Evolutionary conservation across 305 asterid species (phyloP).

Genomic region (Fraxinus ornus): DNA sequence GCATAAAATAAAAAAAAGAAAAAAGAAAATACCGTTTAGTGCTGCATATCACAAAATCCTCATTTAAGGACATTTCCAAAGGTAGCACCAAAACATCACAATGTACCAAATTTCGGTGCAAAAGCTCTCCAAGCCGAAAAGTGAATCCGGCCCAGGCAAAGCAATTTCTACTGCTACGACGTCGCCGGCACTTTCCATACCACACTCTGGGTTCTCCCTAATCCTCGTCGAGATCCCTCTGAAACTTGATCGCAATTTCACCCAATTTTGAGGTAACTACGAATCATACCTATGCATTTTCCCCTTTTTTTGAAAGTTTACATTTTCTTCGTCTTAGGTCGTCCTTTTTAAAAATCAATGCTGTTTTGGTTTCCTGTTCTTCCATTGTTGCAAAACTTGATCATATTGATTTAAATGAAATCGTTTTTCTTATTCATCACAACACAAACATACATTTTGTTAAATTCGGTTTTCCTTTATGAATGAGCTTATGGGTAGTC

Average conservation of each 20-base stretch:
- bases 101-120: too few species aligned
- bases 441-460: background rate
- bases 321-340: background rate
- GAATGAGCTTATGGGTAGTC: background rate
- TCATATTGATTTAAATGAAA: background rate
- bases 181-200: conserved; percentile 13
- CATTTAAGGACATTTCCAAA: too few species aligned
- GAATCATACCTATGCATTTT: background rate
- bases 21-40: too few species aligned
- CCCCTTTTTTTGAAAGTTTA: background rate
- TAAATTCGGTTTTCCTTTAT: background rate
- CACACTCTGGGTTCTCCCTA: conserved; percentile 2
- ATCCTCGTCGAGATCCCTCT: conserved; percentile 4
- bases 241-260: background rate
- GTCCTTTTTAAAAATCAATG: background rate
- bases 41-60: too few species aligned
- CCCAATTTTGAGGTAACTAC: conserved; percentile 4
- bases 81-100: too few species aligned
- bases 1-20: too few species aligned
- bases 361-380: background rate
- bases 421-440: background rate
- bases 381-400: background rate
- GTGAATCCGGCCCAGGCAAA: background rate
- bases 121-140: background rate
- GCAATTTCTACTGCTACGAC: background rate